phyloP scores from a whole-genome alignment of 306 rosid species.

The Erythrophleum fordii region DNA sequence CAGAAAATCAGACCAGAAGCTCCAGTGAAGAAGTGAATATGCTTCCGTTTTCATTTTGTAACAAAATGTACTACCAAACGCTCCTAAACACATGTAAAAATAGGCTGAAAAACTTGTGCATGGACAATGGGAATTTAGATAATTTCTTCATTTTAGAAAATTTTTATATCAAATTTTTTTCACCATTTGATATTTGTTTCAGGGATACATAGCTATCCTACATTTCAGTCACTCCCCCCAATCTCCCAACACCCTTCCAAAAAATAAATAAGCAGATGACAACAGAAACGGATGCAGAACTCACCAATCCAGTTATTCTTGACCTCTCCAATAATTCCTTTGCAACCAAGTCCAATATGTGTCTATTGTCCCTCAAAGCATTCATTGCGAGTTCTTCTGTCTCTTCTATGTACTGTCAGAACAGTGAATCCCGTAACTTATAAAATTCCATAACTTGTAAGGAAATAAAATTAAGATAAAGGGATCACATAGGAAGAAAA shows the following conservation, averaged over 20 bases:
- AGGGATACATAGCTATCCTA: too few relatives aligned
- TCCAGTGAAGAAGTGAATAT: neutral
- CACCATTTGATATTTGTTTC: neutral
- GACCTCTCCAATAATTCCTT: conserved; percentile 80
- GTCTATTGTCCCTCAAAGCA: conserved; percentile 79
- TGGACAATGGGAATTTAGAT: neutral
- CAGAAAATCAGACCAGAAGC: conserved; percentile 22
- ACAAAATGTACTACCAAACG: neutral
- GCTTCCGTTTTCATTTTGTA: neutral
- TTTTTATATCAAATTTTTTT: neutral
- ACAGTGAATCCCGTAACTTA: conserved; percentile 30
- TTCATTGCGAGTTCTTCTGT: conserved; percentile 88
- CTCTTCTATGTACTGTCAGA: conserved; percentile 87
- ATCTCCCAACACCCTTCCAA: neutral
- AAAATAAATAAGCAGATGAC: neutral
- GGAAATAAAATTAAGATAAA: conserved; percentile 17
- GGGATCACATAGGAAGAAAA: conserved; percentile 3
- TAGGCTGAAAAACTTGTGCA: neutral
- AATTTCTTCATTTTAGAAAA: neutral
- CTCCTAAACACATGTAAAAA: neutral
- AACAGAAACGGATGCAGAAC: conserved; percentile 29
- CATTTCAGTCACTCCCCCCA: neutral
- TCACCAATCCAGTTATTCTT: conserved; percentile 92
- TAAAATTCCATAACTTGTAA: conserved; percentile 25
- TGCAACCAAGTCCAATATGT: conserved; percentile 76